Evolutionary conservation across 352 stramenopile genomes (phyloP), one percentile per base, ranked within the genome.

Genomic region (Globisporangium canariense): DNA sequence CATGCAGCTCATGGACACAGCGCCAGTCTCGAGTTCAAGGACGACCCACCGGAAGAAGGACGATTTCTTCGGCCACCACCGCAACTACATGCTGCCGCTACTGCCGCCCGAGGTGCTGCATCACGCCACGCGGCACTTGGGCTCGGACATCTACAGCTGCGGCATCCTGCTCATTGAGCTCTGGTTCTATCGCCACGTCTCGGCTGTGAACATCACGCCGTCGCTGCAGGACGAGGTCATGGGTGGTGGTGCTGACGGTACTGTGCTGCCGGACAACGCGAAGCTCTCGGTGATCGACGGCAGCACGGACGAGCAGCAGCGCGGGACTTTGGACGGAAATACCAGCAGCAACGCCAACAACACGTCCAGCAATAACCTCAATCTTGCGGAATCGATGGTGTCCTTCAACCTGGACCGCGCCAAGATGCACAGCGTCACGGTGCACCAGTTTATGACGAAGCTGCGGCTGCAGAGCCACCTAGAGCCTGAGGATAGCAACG

Each of bases 161-260:
- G 81, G 79, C 9, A 74, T 90, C 11, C 55, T 90, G 36, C 68
- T 89, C 30, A 57, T 86, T 14, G 75, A 90, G 38, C 55, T 88
- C 22, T 88, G 77, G 74, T 88, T 83, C 62, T 71, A 82, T 25
- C 65, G 70, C 40, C 74, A 76, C 49, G 71, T 88, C 25, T 63
- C 69, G 4, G 76, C 79, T 40, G 68, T 71, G 56, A 87, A 64
- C 55, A 47, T 55, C 43, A 66, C 28, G 25, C 54, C 43, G 54
- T 62, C 62, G 25, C 52, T 67, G 18, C 53, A 62, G 25, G 64
- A 69, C 38, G 64, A 69, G 18, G 55, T 51, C 10, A 25, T 66
- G 16, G 60, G 60, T 5, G 58, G 16, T 28, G 41, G 32, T 40
- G 7, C 28, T 45, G 56, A 62, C 7, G 60, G 30, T 28, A 59